These are phyloP conservation scores for Singerocomus inundabilis DNA, from an alignment of 1,284 basidiomycete genomes.

Conservation along the genomic window DNA sequence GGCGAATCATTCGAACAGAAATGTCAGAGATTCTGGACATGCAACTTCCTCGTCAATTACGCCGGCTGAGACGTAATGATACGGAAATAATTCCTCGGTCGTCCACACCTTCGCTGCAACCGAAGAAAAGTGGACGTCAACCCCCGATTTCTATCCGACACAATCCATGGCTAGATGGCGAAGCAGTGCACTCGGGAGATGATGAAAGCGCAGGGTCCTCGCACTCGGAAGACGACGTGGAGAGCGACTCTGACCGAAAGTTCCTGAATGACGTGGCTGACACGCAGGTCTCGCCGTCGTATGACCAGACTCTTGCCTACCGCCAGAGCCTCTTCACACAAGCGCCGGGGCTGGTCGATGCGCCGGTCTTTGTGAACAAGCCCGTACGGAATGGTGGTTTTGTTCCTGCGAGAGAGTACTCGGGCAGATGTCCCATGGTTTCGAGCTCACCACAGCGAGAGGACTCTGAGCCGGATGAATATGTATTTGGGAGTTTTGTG, in stretches of 20 bases:
- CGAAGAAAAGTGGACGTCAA: slow-evolving; percentile 38
- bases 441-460: slow-evolving; percentile 61
- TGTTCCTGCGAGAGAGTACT: slow-evolving; percentile 25
- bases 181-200: slow-evolving; percentile 77
- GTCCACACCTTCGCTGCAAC: slow-evolving; percentile 20
- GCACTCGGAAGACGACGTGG: slow-evolving; percentile 54
- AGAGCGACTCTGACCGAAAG: slow-evolving; percentile 65
- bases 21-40: slow-evolving; percentile 37
- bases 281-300: slow-evolving; percentile 75
- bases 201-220: slow-evolving; percentile 66
- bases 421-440: slow-evolving; percentile 33
- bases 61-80: slow-evolving; percentile 42
- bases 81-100: slow-evolving; percentile 20
- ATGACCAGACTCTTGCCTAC: slow-evolving; percentile 69
- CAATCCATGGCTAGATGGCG: slow-evolving; percentile 60
- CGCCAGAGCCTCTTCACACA: slow-evolving; percentile 71
- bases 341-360: slow-evolving; percentile 42
- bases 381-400: slow-evolving; percentile 47
- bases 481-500: slow-evolving; percentile 71
- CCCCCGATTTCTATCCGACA: slow-evolving; percentile 37
- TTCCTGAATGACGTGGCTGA: slow-evolving; percentile 66
- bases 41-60: slow-evolving; percentile 39
- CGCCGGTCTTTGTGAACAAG: slow-evolving; percentile 52
- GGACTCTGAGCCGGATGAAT: slow-evolving; percentile 55
- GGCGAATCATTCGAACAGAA: slow-evolving; percentile 28